These are phyloP conservation scores for Populus euphratica DNA, from an alignment of 345 rosid genomes.

Conservation along the genomic window DNA sequence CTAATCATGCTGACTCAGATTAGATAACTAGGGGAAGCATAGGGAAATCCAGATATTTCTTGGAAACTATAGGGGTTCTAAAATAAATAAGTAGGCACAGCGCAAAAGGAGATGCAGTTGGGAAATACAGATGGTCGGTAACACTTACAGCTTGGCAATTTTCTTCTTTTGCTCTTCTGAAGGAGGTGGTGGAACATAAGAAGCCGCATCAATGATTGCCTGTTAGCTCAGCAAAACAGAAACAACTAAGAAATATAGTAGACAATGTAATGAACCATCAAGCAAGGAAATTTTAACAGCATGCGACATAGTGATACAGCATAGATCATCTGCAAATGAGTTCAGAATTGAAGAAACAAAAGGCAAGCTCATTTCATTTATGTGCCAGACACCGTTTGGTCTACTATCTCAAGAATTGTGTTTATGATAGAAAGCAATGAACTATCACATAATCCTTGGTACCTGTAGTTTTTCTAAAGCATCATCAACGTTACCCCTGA, in stretches of 20 bases:
- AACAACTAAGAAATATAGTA: background rate
- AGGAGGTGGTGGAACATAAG: conserved; percentile 96
- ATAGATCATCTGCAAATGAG: background rate
- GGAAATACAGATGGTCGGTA: background rate
- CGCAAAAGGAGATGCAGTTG: conserved; percentile 1
- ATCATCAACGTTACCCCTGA: conserved; percentile 91
- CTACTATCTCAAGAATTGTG: background rate
- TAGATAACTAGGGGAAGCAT: background rate
- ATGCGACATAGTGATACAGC: background rate
- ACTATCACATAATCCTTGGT: background rate
- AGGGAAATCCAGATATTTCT: background rate
- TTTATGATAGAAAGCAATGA: background rate
- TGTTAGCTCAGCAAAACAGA: conserved; percentile 26
- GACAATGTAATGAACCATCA: background rate
- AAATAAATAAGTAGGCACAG: background rate
- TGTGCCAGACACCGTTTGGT: background rate
- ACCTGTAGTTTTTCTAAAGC: conserved; percentile 91
- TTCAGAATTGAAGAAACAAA: background rate
- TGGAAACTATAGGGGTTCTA: background rate
- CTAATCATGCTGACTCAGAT: too few species aligned
- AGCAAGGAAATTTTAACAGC: background rate
- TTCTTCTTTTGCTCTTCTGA: conserved; percentile 97
- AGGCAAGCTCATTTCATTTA: background rate
- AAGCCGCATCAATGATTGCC: conserved; percentile 88
- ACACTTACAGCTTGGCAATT: conserved; percentile 65